Percentiles rank a stretch among this genome's conserved stretches.
phyloP scores from a whole-genome alignment of 1,284 basidiomycete genomes.

The Inonotus obliquus region DNA sequence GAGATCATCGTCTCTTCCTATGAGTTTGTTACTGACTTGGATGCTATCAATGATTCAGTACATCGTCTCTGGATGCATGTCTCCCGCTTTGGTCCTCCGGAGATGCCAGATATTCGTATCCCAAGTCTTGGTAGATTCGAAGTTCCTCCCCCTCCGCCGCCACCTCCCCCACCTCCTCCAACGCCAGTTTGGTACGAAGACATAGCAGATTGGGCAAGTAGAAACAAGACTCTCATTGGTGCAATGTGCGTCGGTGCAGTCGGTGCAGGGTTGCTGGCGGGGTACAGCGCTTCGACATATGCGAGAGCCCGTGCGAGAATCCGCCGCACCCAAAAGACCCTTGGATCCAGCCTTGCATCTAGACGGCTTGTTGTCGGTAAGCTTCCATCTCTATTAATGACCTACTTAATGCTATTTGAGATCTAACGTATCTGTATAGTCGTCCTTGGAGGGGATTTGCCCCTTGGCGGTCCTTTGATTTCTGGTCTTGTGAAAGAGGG shows the following conservation, averaged over 20 bases:
- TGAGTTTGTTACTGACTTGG: constrained; percentile 53
- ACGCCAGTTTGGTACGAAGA: constrained; percentile 41
- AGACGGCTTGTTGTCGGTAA: constrained; percentile 67
- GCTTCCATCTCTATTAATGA: constrained; percentile 25
- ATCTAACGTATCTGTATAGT: constrained; percentile 38
- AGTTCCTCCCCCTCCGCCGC: constrained; percentile 53
- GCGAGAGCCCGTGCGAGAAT: constrained; percentile 33
- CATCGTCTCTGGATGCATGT: constrained; percentile 73
- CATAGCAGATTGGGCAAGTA: constrained; percentile 46
- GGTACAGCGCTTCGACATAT: constrained; percentile 38
- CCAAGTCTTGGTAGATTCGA: constrained; percentile 69
- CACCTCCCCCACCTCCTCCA: constrained; percentile 50
- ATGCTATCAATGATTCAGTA: constrained; percentile 58
- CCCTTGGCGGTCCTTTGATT: constrained; percentile 64
- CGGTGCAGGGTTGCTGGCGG: constrained; percentile 54
- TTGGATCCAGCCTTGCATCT: constrained; percentile 9
- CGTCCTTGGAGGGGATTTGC: constrained; percentile 72
- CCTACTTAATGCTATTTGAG: background rate
- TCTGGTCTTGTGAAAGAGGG: constrained; percentile 68
- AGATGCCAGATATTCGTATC: constrained; percentile 55
- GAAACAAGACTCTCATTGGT: constrained; percentile 56
- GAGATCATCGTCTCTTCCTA: constrained; percentile 56
- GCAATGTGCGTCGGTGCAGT: constrained; percentile 49
- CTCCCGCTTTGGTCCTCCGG: constrained; percentile 68
- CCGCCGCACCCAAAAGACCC: constrained; percentile 32